These are phyloP conservation scores for Saraca asoca DNA, from an alignment of 331 rosid genomes.

Conservation along the genomic window DNA sequence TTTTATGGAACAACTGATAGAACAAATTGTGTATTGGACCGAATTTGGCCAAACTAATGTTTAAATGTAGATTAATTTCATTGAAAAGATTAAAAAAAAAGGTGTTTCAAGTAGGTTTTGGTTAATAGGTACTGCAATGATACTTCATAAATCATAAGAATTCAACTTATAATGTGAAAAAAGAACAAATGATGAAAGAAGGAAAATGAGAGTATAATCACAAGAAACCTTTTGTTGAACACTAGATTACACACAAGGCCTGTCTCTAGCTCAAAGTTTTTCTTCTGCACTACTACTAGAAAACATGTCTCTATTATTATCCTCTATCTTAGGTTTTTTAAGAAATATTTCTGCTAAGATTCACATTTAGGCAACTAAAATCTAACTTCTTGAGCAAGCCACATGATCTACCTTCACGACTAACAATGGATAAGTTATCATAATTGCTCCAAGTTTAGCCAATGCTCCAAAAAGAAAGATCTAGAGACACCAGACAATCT, in stretches of 20 bases:
- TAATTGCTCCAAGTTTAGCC: conserved; percentile 96
- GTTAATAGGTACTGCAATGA: too few species aligned
- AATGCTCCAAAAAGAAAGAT: conserved; percentile 87
- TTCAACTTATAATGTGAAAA: background rate
- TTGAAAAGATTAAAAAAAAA: background rate
- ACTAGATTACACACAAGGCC: too few species aligned
- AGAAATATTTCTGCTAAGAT: conserved; percentile 2
- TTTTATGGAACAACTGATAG: background rate
- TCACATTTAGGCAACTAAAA: conserved; percentile 1
- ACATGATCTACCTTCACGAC: conserved; percentile 77
- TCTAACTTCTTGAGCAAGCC: conserved; percentile 9
- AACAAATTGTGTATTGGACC: too few species aligned
- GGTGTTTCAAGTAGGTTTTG: too few species aligned
- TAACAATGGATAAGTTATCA: conserved; percentile 85
- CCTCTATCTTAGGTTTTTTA: conserved; percentile 9
- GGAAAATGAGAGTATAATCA: conserved; percentile 6
- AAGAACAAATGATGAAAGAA: background rate
- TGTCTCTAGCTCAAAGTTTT: too few species aligned
- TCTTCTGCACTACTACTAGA: too few species aligned
- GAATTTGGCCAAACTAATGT: too few species aligned
- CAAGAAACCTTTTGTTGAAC: too few species aligned
- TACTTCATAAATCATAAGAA: too few species aligned
- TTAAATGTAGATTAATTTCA: too few species aligned
- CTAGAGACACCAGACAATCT: conserved; percentile 48
- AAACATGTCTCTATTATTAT: conserved; percentile 10